Percentiles rank a stretch among this genome's conserved stretches.
phyloP scores from a whole-genome alignment of 2,329 filamentous ascomycete genomes.

The Cladosporium sp. region DNA sequence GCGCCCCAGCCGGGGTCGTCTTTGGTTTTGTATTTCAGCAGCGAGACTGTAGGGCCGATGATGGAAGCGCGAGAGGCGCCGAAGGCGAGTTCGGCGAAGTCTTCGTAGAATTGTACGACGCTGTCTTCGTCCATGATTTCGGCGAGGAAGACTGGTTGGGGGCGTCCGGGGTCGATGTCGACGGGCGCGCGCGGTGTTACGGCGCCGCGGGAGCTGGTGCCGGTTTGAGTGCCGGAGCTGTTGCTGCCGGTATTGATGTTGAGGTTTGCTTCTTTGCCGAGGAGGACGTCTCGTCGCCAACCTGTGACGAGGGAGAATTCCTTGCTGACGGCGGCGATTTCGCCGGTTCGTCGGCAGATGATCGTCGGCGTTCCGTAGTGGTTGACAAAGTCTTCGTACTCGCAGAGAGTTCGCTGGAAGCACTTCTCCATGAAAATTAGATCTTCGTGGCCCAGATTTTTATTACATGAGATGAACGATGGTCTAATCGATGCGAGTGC shows the following conservation, averaged over 20 bases:
- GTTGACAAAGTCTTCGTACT: slow-evolving; percentile 89
- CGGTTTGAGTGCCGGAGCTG: slow-evolving; percentile 35
- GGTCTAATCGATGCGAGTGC: slow-evolving; percentile 85
- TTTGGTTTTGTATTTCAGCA: slow-evolving; percentile 84
- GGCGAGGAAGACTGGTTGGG: slow-evolving; percentile 81
- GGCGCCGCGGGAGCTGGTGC: slow-evolving; percentile 43
- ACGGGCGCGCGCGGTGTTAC: slow-evolving; percentile 40
- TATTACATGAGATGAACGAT: slow-evolving; percentile 86
- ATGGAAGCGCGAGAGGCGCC: slow-evolving; percentile 83
- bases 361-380: slow-evolving; percentile 86
- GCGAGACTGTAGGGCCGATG: slow-evolving; percentile 68
- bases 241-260: slow-evolving; percentile 71
- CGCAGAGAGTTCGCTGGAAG: slow-evolving; percentile 85
- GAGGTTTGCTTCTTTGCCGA: slow-evolving; percentile 80
- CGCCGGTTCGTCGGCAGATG: slow-evolving; percentile 85
- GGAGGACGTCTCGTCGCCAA: slow-evolving; percentile 83
- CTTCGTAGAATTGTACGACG: slow-evolving; percentile 91
- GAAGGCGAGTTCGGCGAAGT: slow-evolving; percentile 89
- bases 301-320: slow-evolving; percentile 95
- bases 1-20: slow-evolving; percentile 45
- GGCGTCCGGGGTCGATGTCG: slow-evolving; percentile 36
- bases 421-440: slow-evolving; percentile 97
- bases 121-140: slow-evolving; percentile 91
- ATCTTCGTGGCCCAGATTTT: slow-evolving; percentile 81
- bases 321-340: slow-evolving; percentile 92